Conservation (phyloP, 1,284 basidiomycete genomes). For the Cryptococcus neoformans region DNA sequence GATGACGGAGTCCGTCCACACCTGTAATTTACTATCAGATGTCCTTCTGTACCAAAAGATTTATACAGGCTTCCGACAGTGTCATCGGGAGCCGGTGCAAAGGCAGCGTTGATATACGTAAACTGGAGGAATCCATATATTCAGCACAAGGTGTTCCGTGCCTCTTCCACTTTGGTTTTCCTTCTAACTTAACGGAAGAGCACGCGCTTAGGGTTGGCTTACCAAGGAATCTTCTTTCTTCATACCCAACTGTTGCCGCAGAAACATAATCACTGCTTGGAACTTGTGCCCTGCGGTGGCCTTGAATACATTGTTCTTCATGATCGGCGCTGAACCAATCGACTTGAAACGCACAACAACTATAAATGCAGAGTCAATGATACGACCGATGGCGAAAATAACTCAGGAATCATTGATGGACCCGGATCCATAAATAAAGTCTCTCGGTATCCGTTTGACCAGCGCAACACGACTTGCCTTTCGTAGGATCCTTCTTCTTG, state of each 20-base stretch:
- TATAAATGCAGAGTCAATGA: constrained; percentile 37
- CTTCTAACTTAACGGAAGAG: too few relatives aligned
- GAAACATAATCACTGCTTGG: constrained; percentile 90
- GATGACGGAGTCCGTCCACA: constrained; percentile 39
- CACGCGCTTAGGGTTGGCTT: neutral
- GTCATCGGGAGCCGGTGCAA: constrained; percentile 90
- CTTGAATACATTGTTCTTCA: constrained; percentile 99
- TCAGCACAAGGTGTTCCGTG: too few relatives aligned
- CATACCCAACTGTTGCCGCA: constrained; percentile 86
- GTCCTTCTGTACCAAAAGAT: constrained; percentile 90
- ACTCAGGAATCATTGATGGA: too few relatives aligned
- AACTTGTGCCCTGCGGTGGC: constrained; percentile 93
- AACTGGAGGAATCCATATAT: constrained; percentile 58
- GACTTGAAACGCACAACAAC: constrained; percentile 98
- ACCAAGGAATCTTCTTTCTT: constrained; percentile 85
- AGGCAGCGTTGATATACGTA: constrained; percentile 97
- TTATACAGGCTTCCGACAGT: constrained; percentile 78
- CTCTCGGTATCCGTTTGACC: neutral
- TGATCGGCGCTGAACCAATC: constrained; percentile 96
- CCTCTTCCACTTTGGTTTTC: too few relatives aligned
- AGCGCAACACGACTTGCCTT: constrained; percentile 13
- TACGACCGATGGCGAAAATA: neutral
- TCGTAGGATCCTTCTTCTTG: constrained; percentile 17
- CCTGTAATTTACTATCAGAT: constrained; percentile 96
- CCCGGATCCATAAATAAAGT: neutral